Conservation (phyloP, 371 early-diverging fungal genomes). For the Lichtheimia ramosa region DNA sequence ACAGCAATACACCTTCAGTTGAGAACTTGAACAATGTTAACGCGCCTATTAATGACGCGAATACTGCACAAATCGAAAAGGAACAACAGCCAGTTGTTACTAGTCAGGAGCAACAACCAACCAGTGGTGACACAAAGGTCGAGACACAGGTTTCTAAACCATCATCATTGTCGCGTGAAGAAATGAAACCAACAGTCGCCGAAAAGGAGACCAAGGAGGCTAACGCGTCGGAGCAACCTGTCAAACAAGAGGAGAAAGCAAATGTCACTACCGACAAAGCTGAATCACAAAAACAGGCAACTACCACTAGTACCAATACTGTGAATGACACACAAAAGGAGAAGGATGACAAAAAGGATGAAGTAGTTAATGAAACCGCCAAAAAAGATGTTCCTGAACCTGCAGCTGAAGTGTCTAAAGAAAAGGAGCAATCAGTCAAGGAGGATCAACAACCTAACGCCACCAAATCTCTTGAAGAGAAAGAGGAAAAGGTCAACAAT, state of each 20-base stretch:
- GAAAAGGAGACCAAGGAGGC: too few species aligned
- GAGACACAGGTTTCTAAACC: not conserved
- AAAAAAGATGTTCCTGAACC: not conserved
- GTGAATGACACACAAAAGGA: too few species aligned
- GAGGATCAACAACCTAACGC: not conserved
- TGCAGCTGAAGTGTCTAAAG: not conserved
- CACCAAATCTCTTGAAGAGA: not conserved
- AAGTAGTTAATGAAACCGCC: too few species aligned
- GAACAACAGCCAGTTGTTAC: not conserved
- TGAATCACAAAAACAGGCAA: too few species aligned
- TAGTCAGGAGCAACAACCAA: not conserved
- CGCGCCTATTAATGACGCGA: not conserved
- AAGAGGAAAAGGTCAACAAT: not conserved
- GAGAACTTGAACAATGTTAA: not conserved
- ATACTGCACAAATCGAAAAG: not conserved
- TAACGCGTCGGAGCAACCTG: too few species aligned
- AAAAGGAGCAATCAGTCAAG: not conserved
- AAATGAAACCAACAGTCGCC: too few species aligned
- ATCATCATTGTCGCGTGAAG: too few species aligned
- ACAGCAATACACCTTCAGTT: too few species aligned
- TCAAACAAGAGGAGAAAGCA: too few species aligned
- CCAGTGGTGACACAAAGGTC: not conserved
- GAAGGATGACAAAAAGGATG: too few species aligned
- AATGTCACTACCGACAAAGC: too few species aligned
- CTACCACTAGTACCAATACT: too few species aligned